Conservation (phyloP, 768 basidiomycete genomes). For the Termitomyces sp. region DNA sequence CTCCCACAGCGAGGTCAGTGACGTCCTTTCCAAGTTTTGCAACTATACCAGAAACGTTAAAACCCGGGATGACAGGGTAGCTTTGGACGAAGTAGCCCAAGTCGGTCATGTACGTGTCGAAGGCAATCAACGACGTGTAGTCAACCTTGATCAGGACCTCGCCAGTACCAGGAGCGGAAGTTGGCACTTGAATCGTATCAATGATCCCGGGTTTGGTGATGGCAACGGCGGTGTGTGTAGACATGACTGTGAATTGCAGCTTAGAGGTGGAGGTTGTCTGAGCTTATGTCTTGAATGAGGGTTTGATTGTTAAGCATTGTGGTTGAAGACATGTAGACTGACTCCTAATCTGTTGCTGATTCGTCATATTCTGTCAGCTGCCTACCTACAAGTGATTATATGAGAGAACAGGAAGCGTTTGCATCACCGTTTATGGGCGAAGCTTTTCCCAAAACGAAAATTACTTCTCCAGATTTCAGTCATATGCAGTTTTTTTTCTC, state of each 20-base stretch:
- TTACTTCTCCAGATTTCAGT: neutral
- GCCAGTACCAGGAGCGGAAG: conserved; percentile 23
- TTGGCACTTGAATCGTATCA: conserved; percentile 28
- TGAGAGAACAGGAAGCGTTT: neutral
- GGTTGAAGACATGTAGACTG: neutral
- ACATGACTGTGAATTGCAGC: conserved; percentile 14
- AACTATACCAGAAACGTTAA: conserved; percentile 31
- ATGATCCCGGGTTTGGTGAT: conserved; percentile 28
- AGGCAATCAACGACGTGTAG: conserved; percentile 31
- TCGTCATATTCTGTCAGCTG: neutral
- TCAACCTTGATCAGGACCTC: conserved; percentile 33
- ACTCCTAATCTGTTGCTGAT: neutral
- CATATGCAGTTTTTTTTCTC: neutral
- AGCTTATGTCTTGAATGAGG: neutral
- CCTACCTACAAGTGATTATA: neutral
- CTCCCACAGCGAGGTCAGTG: conserved; percentile 26
- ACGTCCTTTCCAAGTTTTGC: conserved; percentile 29
- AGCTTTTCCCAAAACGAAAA: neutral
- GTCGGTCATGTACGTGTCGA: conserved; percentile 34
- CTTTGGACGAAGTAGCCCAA: conserved; percentile 18
- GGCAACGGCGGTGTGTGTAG: conserved; percentile 39
- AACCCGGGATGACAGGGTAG: conserved; percentile 31
- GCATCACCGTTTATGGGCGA: neutral
- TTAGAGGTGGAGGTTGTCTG: neutral
- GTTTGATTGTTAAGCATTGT: neutral